Evolutionary conservation across 1,284 basidiomycete species (phyloP), one percentile per base, ranked within the genome.

Genomic region (Chondrostereum purpureum): DNA sequence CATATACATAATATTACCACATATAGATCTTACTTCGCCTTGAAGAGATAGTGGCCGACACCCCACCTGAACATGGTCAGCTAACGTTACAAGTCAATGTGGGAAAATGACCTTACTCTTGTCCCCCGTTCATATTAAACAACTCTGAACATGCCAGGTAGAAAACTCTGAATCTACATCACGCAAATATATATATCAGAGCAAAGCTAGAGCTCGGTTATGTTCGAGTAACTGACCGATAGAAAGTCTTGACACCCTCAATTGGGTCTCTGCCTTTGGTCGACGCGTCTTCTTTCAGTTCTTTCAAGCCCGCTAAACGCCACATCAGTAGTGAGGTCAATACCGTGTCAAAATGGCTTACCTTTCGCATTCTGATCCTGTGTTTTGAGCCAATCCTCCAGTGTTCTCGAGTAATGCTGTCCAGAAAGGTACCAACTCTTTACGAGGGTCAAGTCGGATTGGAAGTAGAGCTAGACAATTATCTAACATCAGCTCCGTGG

Each of bases 61-160:
- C 56, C 56, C 54, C 55, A 58, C 41, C 55, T 57, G 36, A 6
- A 14, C 6, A 18, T 45, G 20, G 50, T 19, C 3, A 20, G n/a
- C 4, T 16, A 21, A 14, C 11, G 5, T 20, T 13, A 12, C 38
- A 11, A n/a, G n/a, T n/a, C 3, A 41, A 8, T 35, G 31, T 35
- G 34, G 45, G 6, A 43, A 35, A 31, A 31, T 4, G 37, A 14
- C 70, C 77, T 56, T 53, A 80, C 78, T 81, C 77, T 60, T 88
- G 72, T 2, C 86, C 84, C 4, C 60, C 60, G 53, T 86, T 73
- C 59, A 82, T 67, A 4, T 68, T 79, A 59, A 89, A 90, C 50
- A 88, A 70, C 57, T 88, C 86, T 4, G 82, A 80, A 52, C 82
- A 84, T 12, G 84, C 83, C 58, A 88, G 72, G 57, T 84, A 88